Conservation (phyloP, 2,329 filamentous ascomycete genomes). For the Colletotrichum somersetense region DNA sequence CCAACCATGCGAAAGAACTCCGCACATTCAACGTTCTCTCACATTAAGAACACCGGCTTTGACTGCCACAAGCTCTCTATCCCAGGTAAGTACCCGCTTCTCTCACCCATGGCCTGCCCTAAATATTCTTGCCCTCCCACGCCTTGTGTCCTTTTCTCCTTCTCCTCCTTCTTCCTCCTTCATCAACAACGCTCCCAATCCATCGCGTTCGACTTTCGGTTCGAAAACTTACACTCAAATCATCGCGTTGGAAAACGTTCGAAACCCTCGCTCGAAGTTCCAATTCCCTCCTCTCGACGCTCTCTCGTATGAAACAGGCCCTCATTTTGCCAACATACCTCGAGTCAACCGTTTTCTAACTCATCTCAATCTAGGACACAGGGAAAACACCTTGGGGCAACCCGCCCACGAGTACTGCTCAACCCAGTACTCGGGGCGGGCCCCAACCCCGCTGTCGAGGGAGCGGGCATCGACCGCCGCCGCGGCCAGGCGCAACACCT, state of each 20-base stretch:
- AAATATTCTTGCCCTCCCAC: background rate
- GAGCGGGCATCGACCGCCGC: conserved; percentile 14
- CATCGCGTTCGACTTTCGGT: background rate
- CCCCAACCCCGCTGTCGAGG: conserved; percentile 1
- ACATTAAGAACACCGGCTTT: conserved; percentile 21
- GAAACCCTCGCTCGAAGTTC: background rate
- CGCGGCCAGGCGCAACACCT: conserved; percentile 3
- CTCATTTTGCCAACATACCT: background rate
- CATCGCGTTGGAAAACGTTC: background rate
- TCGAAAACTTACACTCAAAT: background rate
- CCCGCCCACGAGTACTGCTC: conserved; percentile 21
- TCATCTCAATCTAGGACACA: conserved; percentile 4
- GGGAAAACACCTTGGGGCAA: background rate
- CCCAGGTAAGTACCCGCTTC: conserved; percentile 20
- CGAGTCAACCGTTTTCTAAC: conserved; percentile 1
- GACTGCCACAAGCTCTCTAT: conserved; percentile 3
- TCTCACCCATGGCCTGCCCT: background rate
- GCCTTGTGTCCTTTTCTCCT: too few species aligned
- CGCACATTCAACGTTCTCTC: conserved; percentile 23
- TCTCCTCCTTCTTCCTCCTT: background rate
- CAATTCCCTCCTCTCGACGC: background rate
- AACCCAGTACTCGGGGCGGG: conserved; percentile 19
- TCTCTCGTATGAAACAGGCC: background rate
- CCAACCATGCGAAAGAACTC: conserved; percentile 17
- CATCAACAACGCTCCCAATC: background rate